Evolutionary conservation across 768 basidiomycete species (phyloP), one percentile per base, ranked within the genome.

Genomic region (Mycena rosella): DNA sequence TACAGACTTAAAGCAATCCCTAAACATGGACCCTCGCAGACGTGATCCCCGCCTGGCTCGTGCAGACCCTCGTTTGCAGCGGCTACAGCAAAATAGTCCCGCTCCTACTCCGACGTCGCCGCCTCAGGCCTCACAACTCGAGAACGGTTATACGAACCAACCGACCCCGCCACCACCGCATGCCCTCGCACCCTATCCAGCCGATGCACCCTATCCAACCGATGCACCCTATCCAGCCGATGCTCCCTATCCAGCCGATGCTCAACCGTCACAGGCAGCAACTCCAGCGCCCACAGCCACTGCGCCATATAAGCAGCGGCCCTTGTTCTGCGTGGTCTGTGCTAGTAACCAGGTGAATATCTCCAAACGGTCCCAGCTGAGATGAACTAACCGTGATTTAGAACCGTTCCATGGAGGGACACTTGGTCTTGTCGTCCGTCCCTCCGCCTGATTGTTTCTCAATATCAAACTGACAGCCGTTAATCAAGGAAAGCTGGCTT

Each of bases 381-480:
- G 61, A 47, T 55, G 54, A n/a, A 53, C 65, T 63, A 65, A 69
- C 75, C 42, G 72, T 73, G 52, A 62, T 63, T 6, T 72, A 98
- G 96, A 98, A 98, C 77, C 91, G 96, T 53, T 97, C 96, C 1
- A 99, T 99, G 98, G 98, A 99, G 81, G 98, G 95, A 0, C 98
- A 99, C 75, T 87, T 89, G 75, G 95, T 96, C 17, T 79, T 99
- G 58, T 82, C 91, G 96, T 98, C 71, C 82, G 95, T 64, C 48
- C n/a, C n/a, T 52, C 54, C 40, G 14, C 42, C 34, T 57, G 18
- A 11, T 48, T 42, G 3, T 54, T 22, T 45, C 27, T 26, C 27
- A n/a, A 34, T 53, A 52, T 62, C 38, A 49, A 45, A 69, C 66
- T 69, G 57, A 72, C 55, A 45, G 68, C 64, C 54, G 29, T 56